These are phyloP conservation scores for Metschnikowia cerradonensis DNA, from an alignment of 805 yeast genomes.

Conservation along the genomic window DNA sequence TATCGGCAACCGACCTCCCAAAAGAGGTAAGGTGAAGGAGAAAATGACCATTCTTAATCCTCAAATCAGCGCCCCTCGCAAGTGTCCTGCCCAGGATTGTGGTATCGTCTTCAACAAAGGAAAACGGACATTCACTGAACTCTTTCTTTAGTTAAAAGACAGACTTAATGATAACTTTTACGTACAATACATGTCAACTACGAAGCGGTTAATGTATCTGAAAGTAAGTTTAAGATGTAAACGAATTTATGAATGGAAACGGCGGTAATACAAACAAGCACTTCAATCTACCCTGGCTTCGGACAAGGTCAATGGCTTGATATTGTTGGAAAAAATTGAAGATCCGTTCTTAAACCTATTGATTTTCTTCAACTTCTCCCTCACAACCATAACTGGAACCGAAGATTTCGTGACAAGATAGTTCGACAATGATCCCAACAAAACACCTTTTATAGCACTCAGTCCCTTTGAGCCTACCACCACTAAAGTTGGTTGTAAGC, in stretches of 20 bases:
- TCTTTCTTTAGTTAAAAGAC: slow-evolving; percentile 25
- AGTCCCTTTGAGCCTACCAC: slow-evolving; percentile 75
- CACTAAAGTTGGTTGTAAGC: slow-evolving; percentile 67
- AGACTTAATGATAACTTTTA: background rate
- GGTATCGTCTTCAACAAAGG: slow-evolving; percentile 39
- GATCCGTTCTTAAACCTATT: slow-evolving; percentile 49
- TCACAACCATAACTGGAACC: slow-evolving; percentile 79
- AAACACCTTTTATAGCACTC: slow-evolving; percentile 66
- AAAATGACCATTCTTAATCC: slow-evolving; percentile 31
- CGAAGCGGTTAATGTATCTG: background rate
- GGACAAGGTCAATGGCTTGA: slow-evolving; percentile 46
- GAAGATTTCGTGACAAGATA: slow-evolving; percentile 66
- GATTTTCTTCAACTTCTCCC: slow-evolving; percentile 65
- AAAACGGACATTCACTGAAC: slow-evolving; percentile 49
- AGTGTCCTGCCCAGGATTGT: slow-evolving; percentile 57
- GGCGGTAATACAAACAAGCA: background rate
- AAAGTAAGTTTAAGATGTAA: background rate
- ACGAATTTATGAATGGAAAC: background rate
- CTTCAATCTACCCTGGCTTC: slow-evolving; percentile 44
- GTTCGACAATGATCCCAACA: slow-evolving; percentile 69
- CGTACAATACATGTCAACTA: background rate
- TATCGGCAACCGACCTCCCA: slow-evolving; percentile 45
- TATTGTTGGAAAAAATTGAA: slow-evolving; percentile 52
- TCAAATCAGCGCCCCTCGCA: slow-evolving; percentile 47
- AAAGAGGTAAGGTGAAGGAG: slow-evolving; percentile 15